Conservation (phyloP, 352 stramenopile species). For the Vaucheria bursata region DNA sequence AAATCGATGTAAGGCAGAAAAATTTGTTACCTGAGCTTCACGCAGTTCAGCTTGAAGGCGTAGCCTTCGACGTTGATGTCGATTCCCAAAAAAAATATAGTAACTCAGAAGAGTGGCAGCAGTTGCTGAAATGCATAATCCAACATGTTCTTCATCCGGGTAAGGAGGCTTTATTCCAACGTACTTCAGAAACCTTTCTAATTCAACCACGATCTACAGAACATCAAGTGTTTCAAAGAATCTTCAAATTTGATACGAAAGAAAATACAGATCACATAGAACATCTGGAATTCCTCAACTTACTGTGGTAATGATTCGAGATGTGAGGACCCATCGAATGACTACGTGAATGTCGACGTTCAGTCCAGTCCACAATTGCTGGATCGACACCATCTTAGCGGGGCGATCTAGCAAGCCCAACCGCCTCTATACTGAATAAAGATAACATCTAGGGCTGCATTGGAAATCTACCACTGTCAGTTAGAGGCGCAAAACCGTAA, state of each 20-base stretch:
- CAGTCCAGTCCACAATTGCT: too few species aligned
- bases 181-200: constrained; percentile 1
- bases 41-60: constrained; percentile 38
- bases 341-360: not conserved
- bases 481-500: too few species aligned
- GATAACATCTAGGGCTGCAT: too few species aligned
- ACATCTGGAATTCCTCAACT: not conserved
- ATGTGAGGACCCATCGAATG: constrained; percentile 3
- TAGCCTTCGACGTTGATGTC: constrained; percentile 34
- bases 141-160: constrained; percentile 42
- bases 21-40: constrained; percentile 27
- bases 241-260: not conserved
- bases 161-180: constrained; percentile 14
- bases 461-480: too few species aligned
- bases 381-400: too few species aligned
- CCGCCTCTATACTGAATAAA: too few species aligned
- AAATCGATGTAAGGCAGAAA: not conserved
- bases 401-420: too few species aligned
- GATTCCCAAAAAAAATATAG: constrained; percentile 48
- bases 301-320: not conserved
- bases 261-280: not conserved
- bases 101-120: constrained; percentile 41
- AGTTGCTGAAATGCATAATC: constrained; percentile 39
- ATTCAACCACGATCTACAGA: not conserved
- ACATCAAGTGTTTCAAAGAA: too few species aligned